Evolutionary conservation across 371 early-diverging fungal genomes (phyloP).

Genomic region (Mucor sp.): DNA sequence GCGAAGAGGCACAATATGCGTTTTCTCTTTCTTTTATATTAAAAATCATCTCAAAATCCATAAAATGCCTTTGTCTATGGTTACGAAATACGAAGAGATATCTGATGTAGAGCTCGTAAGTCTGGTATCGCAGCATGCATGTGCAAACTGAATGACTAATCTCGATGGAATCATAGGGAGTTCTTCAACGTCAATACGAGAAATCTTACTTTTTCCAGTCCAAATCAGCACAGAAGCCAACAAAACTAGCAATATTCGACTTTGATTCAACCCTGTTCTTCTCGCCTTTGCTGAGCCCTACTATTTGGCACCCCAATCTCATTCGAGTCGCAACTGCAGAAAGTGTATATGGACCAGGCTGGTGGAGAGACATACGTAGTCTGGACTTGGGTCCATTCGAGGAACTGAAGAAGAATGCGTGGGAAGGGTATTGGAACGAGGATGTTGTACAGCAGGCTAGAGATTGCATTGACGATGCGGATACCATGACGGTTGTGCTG

Average conservation of each 20-base stretch:
- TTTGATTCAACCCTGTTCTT: conserved; percentile 85
- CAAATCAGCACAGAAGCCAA: not conserved
- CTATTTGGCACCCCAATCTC: conserved; percentile 65
- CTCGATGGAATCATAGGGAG: not conserved
- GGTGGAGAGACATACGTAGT: conserved; percentile 63
- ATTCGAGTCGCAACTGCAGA: conserved; percentile 51
- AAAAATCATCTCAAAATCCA: not conserved
- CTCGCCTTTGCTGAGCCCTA: conserved; percentile 73
- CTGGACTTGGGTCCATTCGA: conserved; percentile 6
- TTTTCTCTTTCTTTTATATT: conserved; percentile 6
- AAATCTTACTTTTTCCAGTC: conserved; percentile 11
- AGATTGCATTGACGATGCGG: conserved; percentile 25
- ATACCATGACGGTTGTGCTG: conserved; percentile 45
- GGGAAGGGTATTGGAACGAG: conserved; percentile 29
- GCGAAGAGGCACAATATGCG: not conserved
- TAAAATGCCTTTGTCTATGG: conserved; percentile 14
- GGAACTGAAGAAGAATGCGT: conserved; percentile 11
- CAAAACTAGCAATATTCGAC: conserved; percentile 57
- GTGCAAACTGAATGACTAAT: not conserved
- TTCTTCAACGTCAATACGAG: conserved; percentile 22
- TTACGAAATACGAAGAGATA: conserved; percentile 7
- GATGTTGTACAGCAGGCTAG: conserved; percentile 11
- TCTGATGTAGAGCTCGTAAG: conserved; percentile 9
- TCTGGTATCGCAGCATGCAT: not conserved
- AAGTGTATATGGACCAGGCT: conserved; percentile 56